Evolutionary conservation across 2,329 filamentous ascomycete genomes (phyloP), one percentile per base, ranked within the genome.

Genomic region (Talaromyces sp.): DNA sequence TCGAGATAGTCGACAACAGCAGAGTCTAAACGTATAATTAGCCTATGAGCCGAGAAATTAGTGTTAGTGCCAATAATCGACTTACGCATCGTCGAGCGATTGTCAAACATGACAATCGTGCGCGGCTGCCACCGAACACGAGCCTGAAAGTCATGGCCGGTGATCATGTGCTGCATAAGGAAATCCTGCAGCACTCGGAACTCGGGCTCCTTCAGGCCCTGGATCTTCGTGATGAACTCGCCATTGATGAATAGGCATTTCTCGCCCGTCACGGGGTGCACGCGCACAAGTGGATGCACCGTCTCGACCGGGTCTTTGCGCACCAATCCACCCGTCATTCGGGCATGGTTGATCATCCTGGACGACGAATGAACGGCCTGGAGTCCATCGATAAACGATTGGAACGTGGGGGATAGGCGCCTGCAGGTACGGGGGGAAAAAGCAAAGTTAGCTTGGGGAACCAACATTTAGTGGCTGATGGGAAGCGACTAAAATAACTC

Each of bases 81-180:
- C 78, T 70, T 72, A 81, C 78, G 78, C 57, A 79, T 74, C 33
- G 79, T 79, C 51, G 70, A 75, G 54, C 80, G 73, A 60, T 82
- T 81, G 66, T 82, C 80, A 68, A 81, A 82, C 66, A 82, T 78
- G 16, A 83, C 81, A 57, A 83, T 78, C 2, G 79, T 81, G 62
- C 76, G 74, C 6, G 81, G 81, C 66, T 78, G 76, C 79, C 79
- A 82, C 47, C 75, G 72, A 33, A 82, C 76, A 18, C 81, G 70
- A 36, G 75, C 76, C 67, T 81, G 78, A 68, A 82, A 79, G 67
- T 82, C 80, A 65, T 81, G 78, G 10, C 78, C 78, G 6, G 71
- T 73, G 34, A 79, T 72, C 56, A 82, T 75, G 64, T 82, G 80
- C 62, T 81, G 74, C 70, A 78, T 75, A 51, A 83, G 68, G 68